phyloP scores from a whole-genome alignment of 495 filamentous ascomycete genomes.

The Xanthoparmelia taractica region DNA sequence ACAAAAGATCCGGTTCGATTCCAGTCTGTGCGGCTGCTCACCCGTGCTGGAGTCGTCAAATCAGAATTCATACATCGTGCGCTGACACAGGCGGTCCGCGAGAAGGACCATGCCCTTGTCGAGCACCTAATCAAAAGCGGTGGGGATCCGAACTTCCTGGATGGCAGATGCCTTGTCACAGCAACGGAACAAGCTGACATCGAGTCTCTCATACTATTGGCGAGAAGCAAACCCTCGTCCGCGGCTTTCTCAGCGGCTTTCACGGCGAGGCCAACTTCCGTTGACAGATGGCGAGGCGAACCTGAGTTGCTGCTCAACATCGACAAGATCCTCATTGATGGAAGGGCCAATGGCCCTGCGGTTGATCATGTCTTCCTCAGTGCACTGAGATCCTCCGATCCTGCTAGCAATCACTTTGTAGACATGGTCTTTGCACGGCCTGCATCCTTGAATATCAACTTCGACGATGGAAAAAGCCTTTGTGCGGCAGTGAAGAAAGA shows the following conservation, averaged over 20 bases:
- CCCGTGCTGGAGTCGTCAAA: neutral
- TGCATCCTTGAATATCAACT: conserved; percentile 15
- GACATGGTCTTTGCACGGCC: conserved; percentile 7
- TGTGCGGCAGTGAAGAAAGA: conserved; percentile 11
- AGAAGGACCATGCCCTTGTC: conserved; percentile 14
- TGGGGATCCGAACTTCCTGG: conserved; percentile 12
- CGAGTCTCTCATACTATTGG: conserved; percentile 9
- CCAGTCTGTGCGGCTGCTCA: conserved; percentile 13
- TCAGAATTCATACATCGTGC: conserved; percentile 1
- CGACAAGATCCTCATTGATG: conserved; percentile 11
- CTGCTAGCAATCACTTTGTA: conserved; percentile 8
- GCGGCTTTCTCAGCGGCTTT: conserved; percentile 16
- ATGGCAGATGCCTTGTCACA: conserved; percentile 6
- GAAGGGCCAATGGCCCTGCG: conserved; percentile 15
- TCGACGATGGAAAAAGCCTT: conserved; percentile 17
- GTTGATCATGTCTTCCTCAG: conserved; percentile 14
- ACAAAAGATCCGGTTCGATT: conserved; percentile 3
- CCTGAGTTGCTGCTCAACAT: conserved; percentile 8
- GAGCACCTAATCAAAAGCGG: conserved; percentile 11
- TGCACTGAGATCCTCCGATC: conserved; percentile 10
- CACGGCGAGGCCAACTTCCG: neutral
- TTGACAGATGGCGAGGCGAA: neutral
- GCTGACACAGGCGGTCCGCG: conserved; percentile 16
- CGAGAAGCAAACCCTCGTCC: conserved; percentile 2
- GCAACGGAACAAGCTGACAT: conserved; percentile 12